Evolutionary conservation across 1,139 yeast species (phyloP).

Genomic region (Yamadazyma membranifaciens): DNA sequence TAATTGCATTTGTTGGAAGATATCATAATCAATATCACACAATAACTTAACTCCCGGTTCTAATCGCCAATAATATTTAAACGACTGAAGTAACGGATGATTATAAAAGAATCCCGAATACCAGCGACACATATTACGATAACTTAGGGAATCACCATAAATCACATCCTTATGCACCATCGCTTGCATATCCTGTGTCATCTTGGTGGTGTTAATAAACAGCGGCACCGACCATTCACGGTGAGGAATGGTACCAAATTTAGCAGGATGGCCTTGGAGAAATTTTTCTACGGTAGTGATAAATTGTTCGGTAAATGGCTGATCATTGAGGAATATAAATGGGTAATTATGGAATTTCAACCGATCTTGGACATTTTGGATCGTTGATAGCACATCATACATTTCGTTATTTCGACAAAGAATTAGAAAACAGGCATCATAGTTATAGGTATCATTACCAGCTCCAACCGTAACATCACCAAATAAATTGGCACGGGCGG

Average conservation of each 20-base stretch:
- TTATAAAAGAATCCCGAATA: conserved; percentile 34
- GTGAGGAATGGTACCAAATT: conserved; percentile 29
- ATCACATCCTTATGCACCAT: conserved; percentile 17
- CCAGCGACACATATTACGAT: conserved; percentile 39
- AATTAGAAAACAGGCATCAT: conserved; percentile 46
- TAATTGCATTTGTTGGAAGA: conserved; percentile 25
- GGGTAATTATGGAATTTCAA: conserved; percentile 52
- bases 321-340: conserved; percentile 36
- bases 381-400: conserved; percentile 54
- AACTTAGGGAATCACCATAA: conserved; percentile 31
- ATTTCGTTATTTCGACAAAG: conserved; percentile 72
- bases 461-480: no score
- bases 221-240: conserved; percentile 34
- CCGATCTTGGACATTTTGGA: conserved; percentile 65
- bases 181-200: conserved; percentile 13
- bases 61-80: conserved; percentile 36
- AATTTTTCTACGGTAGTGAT: conserved; percentile 19
- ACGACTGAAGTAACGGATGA: conserved; percentile 28
- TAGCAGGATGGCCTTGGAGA: conserved; percentile 22
- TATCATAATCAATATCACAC: conserved; percentile 31
- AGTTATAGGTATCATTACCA: neutral
- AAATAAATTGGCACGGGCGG: no score
- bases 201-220: conserved; percentile 24
- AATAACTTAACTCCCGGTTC: conserved; percentile 30
- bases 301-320: conserved; percentile 27